phyloP scores from a whole-genome alignment of 2,329 filamentous ascomycete genomes.

The Aspergillus felis region DNA sequence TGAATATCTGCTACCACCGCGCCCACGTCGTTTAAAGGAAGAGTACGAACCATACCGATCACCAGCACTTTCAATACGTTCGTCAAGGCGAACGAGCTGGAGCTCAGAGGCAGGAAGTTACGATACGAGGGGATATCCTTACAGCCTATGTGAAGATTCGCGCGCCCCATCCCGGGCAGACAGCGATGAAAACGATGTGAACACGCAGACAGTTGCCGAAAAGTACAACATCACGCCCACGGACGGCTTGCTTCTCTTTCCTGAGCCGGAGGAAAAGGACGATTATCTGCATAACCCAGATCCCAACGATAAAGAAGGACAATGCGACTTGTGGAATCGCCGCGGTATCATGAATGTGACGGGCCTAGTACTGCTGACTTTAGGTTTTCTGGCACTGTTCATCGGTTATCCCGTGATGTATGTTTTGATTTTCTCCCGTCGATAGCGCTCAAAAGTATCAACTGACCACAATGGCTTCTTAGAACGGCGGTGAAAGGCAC shows the following conservation, averaged over 20 bases:
- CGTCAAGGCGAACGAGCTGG: constrained; percentile 63
- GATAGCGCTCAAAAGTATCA: constrained; percentile 5
- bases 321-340: constrained; percentile 62
- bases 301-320: constrained; percentile 57
- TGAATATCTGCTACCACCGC: constrained; percentile 39
- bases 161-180: constrained; percentile 55
- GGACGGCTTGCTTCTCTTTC: constrained; percentile 63
- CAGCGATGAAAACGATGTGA: constrained; percentile 63
- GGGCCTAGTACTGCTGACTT: constrained; percentile 55
- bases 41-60: constrained; percentile 47
- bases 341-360: constrained; percentile 63
- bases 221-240: constrained; percentile 71
- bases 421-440: constrained; percentile 22
- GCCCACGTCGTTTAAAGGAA: constrained; percentile 50
- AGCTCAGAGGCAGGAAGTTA: constrained; percentile 56
- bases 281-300: constrained; percentile 70
- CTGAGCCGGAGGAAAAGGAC: constrained; percentile 70
- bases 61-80: constrained; percentile 48
- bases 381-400: constrained; percentile 62
- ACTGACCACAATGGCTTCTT: constrained; percentile 1
- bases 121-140: constrained; percentile 47
- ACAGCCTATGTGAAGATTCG: constrained; percentile 60
- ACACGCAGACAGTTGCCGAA: constrained; percentile 68
- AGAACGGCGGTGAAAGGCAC: constrained; percentile 57
- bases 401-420: constrained; percentile 68